Percentiles rank a stretch among this genome's conserved stretches.
phyloP scores from a whole-genome alignment of 805 yeast species.

The Kuraishia borneana region DNA sequence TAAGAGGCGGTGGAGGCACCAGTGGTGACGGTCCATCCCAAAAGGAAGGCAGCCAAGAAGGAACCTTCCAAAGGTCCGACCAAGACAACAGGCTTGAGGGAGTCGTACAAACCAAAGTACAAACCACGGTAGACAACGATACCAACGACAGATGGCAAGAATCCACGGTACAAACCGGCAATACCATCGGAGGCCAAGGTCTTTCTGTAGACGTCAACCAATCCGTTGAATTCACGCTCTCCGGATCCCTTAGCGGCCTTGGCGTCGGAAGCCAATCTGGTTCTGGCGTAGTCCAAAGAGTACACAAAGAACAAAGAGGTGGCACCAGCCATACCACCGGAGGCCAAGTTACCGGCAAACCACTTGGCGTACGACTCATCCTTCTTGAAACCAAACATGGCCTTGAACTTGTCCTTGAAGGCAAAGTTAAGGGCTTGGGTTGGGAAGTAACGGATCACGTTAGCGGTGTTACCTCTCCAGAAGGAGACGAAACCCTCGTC shows the following conservation, averaged over 20 bases:
- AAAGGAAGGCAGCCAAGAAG: constrained; percentile 89
- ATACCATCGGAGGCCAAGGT: constrained; percentile 92
- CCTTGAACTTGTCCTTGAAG: constrained; percentile 95
- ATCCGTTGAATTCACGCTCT: constrained; percentile 95
- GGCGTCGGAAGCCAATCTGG: constrained; percentile 98
- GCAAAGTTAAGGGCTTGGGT: constrained; percentile 98
- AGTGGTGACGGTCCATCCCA: constrained; percentile 97
- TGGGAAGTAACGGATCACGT: constrained; percentile 98
- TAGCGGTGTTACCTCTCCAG: constrained; percentile 99
- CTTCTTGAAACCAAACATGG: constrained; percentile 94
- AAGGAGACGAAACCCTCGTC: constrained; percentile 87
- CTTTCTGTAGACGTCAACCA: constrained; percentile 92
- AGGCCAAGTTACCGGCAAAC: constrained; percentile 97
- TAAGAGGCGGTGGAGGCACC: constrained; percentile 98
- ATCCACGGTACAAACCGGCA: constrained; percentile 99
- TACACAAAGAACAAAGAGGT: constrained; percentile 85
- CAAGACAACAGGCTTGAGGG: constrained; percentile 88
- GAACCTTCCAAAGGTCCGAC: constrained; percentile 92
- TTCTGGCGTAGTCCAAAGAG: constrained; percentile 97
- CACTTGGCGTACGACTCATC: constrained; percentile 85
- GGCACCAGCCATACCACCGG: constrained; percentile 99
- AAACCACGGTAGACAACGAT: constrained; percentile 98
- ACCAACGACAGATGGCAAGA: constrained; percentile 97
- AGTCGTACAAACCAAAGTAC: constrained; percentile 96
- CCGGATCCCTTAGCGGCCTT: constrained; percentile 79